phyloP scores from a whole-genome alignment of 164 flowering plant genomes.

The Umbilicus rupestris region DNA sequence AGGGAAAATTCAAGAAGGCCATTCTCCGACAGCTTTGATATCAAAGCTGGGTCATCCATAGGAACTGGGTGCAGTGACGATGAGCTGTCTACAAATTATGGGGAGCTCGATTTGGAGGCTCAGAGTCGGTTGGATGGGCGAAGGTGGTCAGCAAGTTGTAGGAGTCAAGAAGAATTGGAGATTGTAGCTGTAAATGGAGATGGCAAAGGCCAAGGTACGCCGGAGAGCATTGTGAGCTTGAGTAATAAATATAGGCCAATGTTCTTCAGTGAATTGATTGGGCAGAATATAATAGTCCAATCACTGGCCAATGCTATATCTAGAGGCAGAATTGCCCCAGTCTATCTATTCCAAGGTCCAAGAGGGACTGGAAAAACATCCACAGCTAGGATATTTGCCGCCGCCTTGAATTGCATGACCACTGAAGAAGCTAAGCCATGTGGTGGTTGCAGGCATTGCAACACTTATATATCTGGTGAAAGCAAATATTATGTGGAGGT shows the following conservation, averaged over 20 bases:
- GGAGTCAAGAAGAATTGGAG: conserved; percentile 68
- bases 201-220: conserved; percentile 35
- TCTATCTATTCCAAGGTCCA: conserved; percentile 95
- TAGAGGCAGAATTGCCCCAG: conserved; percentile 70
- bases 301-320: conserved; percentile 62
- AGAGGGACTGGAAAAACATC: conserved; percentile 97
- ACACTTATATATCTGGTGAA: conserved; percentile 50
- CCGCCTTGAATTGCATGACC: conserved; percentile 76
- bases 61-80: conserved; percentile 62
- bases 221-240: conserved; percentile 51
- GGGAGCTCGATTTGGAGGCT: conserved; percentile 92
- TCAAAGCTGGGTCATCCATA: conserved; percentile 47
- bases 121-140: conserved; percentile 87
- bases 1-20: conserved; percentile 32
- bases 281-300: conserved; percentile 80
- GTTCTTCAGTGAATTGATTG: conserved; percentile 75
- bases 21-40: conserved; percentile 40
- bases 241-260: conserved; percentile 86
- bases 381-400: conserved; percentile 72
- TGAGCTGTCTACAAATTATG: conserved; percentile 76
- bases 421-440: conserved; percentile 70
- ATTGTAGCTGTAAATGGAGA: conserved; percentile 39
- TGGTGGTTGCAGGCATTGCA: conserved; percentile 76
- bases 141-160: conserved; percentile 81
- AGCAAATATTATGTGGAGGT: conserved; percentile 49